Conservation (phyloP, 805 yeast species). For the Jamesozyma hellenica region DNA sequence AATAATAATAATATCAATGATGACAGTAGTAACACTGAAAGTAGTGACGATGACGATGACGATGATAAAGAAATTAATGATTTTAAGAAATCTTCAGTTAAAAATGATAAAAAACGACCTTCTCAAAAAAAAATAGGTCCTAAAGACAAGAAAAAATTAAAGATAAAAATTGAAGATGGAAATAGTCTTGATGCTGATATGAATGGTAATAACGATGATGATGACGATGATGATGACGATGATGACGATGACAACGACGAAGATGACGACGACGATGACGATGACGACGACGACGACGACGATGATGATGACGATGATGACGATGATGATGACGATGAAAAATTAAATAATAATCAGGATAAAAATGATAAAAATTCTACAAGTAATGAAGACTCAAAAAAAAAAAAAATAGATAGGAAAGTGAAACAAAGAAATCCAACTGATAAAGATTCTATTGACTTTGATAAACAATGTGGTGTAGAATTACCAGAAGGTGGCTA, state of each 20-base stretch:
- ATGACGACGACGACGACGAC: constrained; percentile 3
- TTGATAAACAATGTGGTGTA: constrained; percentile 93
- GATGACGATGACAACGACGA: constrained; percentile 7
- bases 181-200: constrained; percentile 1
- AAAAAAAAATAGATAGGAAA: constrained; percentile 31
- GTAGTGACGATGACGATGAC: constrained; percentile 2
- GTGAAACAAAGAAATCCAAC: constrained; percentile 47
- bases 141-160: constrained; percentile 2
- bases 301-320: neutral
- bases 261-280: constrained; percentile 5
- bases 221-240: constrained; percentile 9
- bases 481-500: constrained; percentile 87
- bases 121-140: too few relatives aligned
- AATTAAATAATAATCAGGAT: too few relatives aligned
- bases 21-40: constrained; percentile 4
- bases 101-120: neutral
- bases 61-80: neutral
- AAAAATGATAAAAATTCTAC: constrained; percentile 6
- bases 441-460: constrained; percentile 69
- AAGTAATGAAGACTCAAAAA: constrained; percentile 7
- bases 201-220: constrained; percentile 2
- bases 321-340: neutral
- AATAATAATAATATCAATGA: constrained; percentile 4
- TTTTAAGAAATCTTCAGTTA: too few relatives aligned
- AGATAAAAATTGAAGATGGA: constrained; percentile 4